These are phyloP conservation scores for Aspergillus sclerotiicarbonarius DNA, from an alignment of 495 filamentous ascomycete genomes.

Conservation along the genomic window DNA sequence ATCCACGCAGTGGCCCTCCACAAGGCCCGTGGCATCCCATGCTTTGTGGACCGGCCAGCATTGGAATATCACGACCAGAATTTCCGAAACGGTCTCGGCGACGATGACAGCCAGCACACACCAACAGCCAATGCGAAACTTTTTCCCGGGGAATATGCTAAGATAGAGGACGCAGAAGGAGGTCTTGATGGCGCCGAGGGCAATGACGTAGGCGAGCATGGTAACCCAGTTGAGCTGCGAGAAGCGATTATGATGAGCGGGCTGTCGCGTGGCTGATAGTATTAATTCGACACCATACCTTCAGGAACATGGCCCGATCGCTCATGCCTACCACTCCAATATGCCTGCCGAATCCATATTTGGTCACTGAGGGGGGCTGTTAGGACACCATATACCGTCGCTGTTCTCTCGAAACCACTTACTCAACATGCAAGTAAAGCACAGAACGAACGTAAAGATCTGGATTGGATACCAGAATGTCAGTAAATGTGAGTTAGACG, in stretches of 20 bases:
- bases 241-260: background rate
- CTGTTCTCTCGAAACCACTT: slow-evolving; percentile 4
- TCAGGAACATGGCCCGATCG: slow-evolving; percentile 19
- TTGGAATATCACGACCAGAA: slow-evolving; percentile 23
- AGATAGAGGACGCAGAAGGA: slow-evolving; percentile 28
- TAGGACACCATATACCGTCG: background rate
- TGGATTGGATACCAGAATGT: slow-evolving; percentile 5
- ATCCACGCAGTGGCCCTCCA: slow-evolving; percentile 17
- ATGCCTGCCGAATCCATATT: slow-evolving; percentile 25
- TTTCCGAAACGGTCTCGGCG: slow-evolving; percentile 19
- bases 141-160: slow-evolving; percentile 19
- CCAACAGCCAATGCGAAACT: slow-evolving; percentile 19
- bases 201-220: slow-evolving; percentile 20
- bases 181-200: slow-evolving; percentile 22
- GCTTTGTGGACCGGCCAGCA: slow-evolving; percentile 24
- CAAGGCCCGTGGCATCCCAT: slow-evolving; percentile 18
- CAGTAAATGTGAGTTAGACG: background rate
- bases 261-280: background rate
- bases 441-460: slow-evolving; percentile 22
- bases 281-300: slow-evolving; percentile 11
- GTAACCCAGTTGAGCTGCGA: slow-evolving; percentile 23
- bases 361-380: slow-evolving; percentile 19
- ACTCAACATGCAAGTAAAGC: slow-evolving; percentile 20
- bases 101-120: slow-evolving; percentile 12
- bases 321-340: slow-evolving; percentile 13